Percentiles rank a stretch among this genome's conserved stretches.
Conservation (phyloP, 352 stramenopile species). For the Phytophthora brassicae region DNA sequence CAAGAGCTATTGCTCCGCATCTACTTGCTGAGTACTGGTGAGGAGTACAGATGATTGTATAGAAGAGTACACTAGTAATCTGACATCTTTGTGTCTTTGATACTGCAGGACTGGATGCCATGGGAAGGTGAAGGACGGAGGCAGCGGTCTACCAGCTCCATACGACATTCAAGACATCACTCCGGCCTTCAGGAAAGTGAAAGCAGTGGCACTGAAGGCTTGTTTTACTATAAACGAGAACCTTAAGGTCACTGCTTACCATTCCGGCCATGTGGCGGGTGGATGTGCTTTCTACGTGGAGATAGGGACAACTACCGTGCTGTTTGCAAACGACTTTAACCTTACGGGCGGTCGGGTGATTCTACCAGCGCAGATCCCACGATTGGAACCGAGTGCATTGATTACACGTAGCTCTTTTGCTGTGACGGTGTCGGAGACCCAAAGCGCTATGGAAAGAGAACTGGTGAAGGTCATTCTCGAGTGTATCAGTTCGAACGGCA, state of each 20-base stretch:
- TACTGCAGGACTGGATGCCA: slow-evolving; percentile 44
- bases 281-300: slow-evolving; percentile 80
- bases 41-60: not conserved
- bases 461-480: slow-evolving; percentile 79
- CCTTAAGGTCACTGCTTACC: slow-evolving; percentile 80
- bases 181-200: slow-evolving; percentile 52
- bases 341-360: slow-evolving; percentile 70
- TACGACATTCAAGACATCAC: slow-evolving; percentile 70
- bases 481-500: slow-evolving; percentile 69
- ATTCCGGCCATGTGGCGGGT: slow-evolving; percentile 75
- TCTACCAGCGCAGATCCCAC: slow-evolving; percentile 66
- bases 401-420: slow-evolving; percentile 77
- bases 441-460: slow-evolving; percentile 78
- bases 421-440: slow-evolving; percentile 83
- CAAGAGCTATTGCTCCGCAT: slow-evolving; percentile 69
- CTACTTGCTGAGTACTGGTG: slow-evolving; percentile 78
- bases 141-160: slow-evolving; percentile 45
- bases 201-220: slow-evolving; percentile 53
- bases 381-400: slow-evolving; percentile 55
- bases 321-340: slow-evolving; percentile 85
- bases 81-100: no score
- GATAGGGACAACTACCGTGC: slow-evolving; percentile 65
- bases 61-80: slow-evolving; percentile 4
- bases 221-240: slow-evolving; percentile 60
- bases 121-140: slow-evolving; percentile 43